Conservation (phyloP, 352 stramenopile genomes). For the Peronospora farinosa region DNA sequence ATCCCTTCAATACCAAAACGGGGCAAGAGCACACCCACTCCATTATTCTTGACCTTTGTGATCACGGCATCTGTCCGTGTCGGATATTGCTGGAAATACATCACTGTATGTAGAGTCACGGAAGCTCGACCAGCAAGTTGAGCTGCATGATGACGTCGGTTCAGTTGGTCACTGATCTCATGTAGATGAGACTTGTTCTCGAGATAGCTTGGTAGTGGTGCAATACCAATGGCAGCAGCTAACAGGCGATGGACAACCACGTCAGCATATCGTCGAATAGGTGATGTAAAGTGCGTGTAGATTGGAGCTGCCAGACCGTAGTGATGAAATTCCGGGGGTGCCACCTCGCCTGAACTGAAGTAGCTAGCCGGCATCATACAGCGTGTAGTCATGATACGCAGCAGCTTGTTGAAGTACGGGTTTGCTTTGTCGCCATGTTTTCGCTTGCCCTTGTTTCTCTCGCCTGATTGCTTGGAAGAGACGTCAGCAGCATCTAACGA, state of each 20-base stretch:
- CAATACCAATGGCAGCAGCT: slow-evolving; percentile 93
- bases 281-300: slow-evolving; percentile 99
- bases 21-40: slow-evolving; percentile 95
- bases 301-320: slow-evolving; percentile 97
- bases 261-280: slow-evolving; percentile 97
- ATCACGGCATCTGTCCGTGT: slow-evolving; percentile 89
- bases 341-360: slow-evolving; percentile 95
- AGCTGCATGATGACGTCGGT: slow-evolving; percentile 92
- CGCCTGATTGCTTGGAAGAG: slow-evolving; percentile 22
- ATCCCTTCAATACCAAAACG: slow-evolving; percentile 97
- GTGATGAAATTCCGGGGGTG: slow-evolving; percentile 95
- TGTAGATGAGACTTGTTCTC: slow-evolving; percentile 91
- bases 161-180: slow-evolving; percentile 96
- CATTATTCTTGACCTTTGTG: slow-evolving; percentile 92
- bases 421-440: slow-evolving; percentile 55
- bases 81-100: slow-evolving; percentile 93
- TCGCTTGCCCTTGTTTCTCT: slow-evolving; percentile 17
- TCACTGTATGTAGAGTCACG: slow-evolving; percentile 94
- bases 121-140: slow-evolving; percentile 94
- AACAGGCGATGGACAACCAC: slow-evolving; percentile 97
- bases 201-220: slow-evolving; percentile 91
- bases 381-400: slow-evolving; percentile 94
- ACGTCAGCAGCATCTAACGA: slow-evolving; percentile 75
- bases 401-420: slow-evolving; percentile 97
- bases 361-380: slow-evolving; percentile 99